Evolutionary conservation across 2,329 filamentous ascomycete species (phyloP), one percentile per base, ranked within the genome.

Genomic region (Hortaea sp.): DNA sequence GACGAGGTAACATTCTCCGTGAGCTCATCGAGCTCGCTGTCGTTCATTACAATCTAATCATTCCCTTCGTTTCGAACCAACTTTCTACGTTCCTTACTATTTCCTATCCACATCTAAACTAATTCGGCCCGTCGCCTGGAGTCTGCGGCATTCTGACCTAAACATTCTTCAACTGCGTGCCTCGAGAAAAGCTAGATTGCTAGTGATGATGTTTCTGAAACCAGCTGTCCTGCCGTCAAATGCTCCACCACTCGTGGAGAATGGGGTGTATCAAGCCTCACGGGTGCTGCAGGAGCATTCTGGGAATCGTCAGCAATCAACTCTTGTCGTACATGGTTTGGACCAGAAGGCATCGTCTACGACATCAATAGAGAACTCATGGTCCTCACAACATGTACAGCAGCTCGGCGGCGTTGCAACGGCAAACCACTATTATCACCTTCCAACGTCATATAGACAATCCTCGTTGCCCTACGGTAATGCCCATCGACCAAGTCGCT

Each of bases 151-250:
- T 59, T 60, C 58, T 57, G 59, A 49, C 44, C 50, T 57, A 59
- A 67, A 63, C 65, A 69, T 69, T 69, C 64, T 69, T 67, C 46
- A 39, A 28, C 50, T 57, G 54, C 69, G 56, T 60, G 53, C 60
- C 61, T 59, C 43, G 40, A 34, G 32, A 30, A 40, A 42, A 39
- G 45, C 41, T 54, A 50, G 48, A 50, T 49, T 49, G 47, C 42
- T 47, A 52, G 35, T 46, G 42, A 44, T 42, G 46, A 61, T 63
- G 60, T 20, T 20, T 20, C 53, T 62, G 34, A 58, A 58, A 45
- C 62, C 62, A 49, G 62, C 65, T 55, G 61, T 69, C n/a, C 54
- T 70, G 49, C 66, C 66, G 6, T 69, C 66, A 5, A 70, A 71
- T 50, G 65, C 64, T 50, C 65, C 67, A 53, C 56, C 63, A 37